phyloP scores from a whole-genome alignment of 2,329 filamentous ascomycete species.

The Cordyceps farinosa region DNA sequence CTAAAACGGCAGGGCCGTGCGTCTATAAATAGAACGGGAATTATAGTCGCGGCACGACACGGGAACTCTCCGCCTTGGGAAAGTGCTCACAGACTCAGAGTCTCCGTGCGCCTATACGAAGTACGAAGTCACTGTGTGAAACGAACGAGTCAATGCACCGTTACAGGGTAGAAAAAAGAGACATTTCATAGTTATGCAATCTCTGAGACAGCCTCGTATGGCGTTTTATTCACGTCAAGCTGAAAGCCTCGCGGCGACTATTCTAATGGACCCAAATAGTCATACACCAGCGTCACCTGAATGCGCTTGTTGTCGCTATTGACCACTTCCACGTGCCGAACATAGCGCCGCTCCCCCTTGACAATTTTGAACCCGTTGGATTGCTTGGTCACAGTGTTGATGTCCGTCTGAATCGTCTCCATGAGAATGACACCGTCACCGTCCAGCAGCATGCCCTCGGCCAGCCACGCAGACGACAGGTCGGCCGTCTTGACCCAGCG shows the following conservation, averaged over 20 bases:
- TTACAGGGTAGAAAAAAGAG: too few species aligned
- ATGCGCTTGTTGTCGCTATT: not conserved
- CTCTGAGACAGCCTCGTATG: too few species aligned
- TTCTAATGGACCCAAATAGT: not conserved
- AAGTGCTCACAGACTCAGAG: too few species aligned
- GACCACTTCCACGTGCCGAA: not conserved
- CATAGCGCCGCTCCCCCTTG: constrained; percentile 2
- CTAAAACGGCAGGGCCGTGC: too few species aligned
- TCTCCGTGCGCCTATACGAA: too few species aligned
- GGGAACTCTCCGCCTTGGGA: too few species aligned
- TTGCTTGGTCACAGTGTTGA: not conserved
- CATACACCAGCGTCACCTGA: constrained; percentile 1
- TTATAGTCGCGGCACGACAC: too few species aligned
- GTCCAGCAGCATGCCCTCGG: constrained; percentile 4
- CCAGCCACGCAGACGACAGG: not conserved
- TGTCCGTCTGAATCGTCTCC: constrained; percentile 3
- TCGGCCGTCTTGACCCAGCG: not conserved
- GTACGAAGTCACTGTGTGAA: too few species aligned
- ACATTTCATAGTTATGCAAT: too few species aligned
- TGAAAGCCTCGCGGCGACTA: not conserved
- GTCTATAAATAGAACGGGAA: too few species aligned
- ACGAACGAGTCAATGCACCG: too few species aligned
- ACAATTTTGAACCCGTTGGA: not conserved
- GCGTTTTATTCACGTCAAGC: not conserved
- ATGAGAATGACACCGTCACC: not conserved